Conservation (phyloP, 352 stramenopile species). For the Halophytophthora polymorphica region DNA sequence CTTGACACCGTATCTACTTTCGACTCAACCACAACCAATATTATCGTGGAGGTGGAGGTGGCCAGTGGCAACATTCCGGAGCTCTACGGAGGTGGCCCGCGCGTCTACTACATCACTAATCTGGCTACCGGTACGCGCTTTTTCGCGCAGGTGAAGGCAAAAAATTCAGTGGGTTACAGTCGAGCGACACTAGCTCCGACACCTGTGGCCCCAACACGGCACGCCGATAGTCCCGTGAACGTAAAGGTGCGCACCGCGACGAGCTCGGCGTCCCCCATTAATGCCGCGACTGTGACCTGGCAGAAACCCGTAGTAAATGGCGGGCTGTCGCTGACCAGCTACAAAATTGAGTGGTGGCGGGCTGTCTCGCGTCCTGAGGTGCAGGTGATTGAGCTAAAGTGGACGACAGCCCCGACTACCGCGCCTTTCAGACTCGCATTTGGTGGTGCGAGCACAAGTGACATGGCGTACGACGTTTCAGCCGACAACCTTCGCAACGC, state of each 20-base stretch:
- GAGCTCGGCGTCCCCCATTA: constrained; percentile 42
- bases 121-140: constrained; percentile 76
- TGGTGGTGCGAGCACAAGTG: constrained; percentile 56
- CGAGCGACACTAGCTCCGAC: constrained; percentile 58
- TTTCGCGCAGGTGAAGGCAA: constrained; percentile 83
- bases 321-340: constrained; percentile 64
- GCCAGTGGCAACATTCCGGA: constrained; percentile 27
- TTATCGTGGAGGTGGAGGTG: constrained; percentile 37
- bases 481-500: constrained; percentile 79
- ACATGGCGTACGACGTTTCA: constrained; percentile 70
- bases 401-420: constrained; percentile 49
- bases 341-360: constrained; percentile 85
- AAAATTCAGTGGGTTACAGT: constrained; percentile 66
- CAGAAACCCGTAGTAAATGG: constrained; percentile 53
- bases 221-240: constrained; percentile 42
- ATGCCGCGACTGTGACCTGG: constrained; percentile 66
- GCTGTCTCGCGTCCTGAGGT: constrained; percentile 50
- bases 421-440: constrained; percentile 76
- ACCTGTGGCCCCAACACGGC: constrained; percentile 48
- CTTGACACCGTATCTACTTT: constrained; percentile 75
- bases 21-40: constrained; percentile 44
- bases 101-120: constrained; percentile 65
- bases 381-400: constrained; percentile 86
- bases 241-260: constrained; percentile 62
- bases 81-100: constrained; percentile 55